Conservation (phyloP, 2,329 filamentous ascomycete species). For the Fusarium lateritium region DNA sequence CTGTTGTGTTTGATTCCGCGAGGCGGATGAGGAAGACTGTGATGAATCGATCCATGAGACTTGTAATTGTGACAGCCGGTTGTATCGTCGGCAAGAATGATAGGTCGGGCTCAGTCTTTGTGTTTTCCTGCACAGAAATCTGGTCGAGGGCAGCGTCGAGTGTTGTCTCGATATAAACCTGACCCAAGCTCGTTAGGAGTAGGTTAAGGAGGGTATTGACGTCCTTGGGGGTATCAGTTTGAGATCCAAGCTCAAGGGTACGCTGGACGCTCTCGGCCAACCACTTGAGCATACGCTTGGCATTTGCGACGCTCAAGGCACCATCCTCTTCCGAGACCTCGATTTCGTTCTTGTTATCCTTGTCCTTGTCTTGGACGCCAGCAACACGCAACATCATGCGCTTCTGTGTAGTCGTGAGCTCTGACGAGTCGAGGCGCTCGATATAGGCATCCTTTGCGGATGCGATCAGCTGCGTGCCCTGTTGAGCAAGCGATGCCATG, state of each 20-base stretch:
- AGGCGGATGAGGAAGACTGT: constrained; percentile 91
- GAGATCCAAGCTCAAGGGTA: constrained; percentile 89
- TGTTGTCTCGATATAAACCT: constrained; percentile 80
- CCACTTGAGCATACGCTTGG: constrained; percentile 99
- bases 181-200: constrained; percentile 88
- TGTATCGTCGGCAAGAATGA: constrained; percentile 84
- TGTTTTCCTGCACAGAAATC: constrained; percentile 81
- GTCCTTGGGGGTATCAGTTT: constrained; percentile 93
- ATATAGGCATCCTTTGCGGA: constrained; percentile 93
- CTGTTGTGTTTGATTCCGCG: constrained; percentile 89
- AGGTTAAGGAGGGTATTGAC: constrained; percentile 88
- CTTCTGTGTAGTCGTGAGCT: constrained; percentile 89
- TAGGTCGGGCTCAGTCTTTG: constrained; percentile 89
- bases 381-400: constrained; percentile 91
- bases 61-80: constrained; percentile 88
- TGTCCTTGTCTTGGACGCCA: constrained; percentile 82
- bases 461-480: constrained; percentile 88
- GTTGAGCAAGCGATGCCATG: constrained; percentile 91
- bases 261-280: constrained; percentile 94
- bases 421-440: constrained; percentile 88
- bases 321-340: constrained; percentile 94
- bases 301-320: constrained; percentile 82
- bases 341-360: constrained; percentile 84
- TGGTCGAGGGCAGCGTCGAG: constrained; percentile 80
- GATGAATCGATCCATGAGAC: constrained; percentile 94